These are phyloP conservation scores for Cercospora sp. DNA, from an alignment of 2,329 filamentous ascomycete genomes.

Conservation along the genomic window DNA sequence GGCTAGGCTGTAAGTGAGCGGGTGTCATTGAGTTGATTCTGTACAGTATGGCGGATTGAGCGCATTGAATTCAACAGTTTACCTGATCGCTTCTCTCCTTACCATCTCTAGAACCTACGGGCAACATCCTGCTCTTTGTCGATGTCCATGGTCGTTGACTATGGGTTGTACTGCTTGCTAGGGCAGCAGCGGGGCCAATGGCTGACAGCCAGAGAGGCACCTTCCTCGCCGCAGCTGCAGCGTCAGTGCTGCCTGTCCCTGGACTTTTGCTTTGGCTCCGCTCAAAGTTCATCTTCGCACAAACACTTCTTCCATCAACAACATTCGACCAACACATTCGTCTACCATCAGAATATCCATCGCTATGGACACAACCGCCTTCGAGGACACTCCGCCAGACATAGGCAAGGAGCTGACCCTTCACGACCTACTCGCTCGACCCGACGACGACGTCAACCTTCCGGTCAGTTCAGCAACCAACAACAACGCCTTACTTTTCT, in stretches of 20 bases:
- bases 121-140: neutral
- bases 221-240: neutral
- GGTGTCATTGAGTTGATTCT: neutral
- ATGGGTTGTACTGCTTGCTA: neutral
- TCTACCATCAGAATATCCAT: neutral
- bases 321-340: neutral
- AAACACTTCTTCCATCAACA: neutral
- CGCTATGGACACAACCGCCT: neutral
- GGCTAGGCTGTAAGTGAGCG: neutral
- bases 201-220: neutral
- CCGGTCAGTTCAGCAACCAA: slow-evolving; percentile 8
- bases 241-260: slow-evolving; percentile 2
- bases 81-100: neutral
- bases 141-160: neutral
- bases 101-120: neutral
- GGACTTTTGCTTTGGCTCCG: neutral
- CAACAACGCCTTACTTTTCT: neutral
- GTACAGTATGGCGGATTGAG: neutral
- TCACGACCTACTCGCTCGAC: neutral
- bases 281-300: neutral
- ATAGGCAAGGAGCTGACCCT: neutral
- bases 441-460: slow-evolving; percentile 9
- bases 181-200: neutral
- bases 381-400: neutral
- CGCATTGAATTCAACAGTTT: neutral